Conservation (phyloP, 805 yeast genomes). For the Spathaspora boniae region DNA sequence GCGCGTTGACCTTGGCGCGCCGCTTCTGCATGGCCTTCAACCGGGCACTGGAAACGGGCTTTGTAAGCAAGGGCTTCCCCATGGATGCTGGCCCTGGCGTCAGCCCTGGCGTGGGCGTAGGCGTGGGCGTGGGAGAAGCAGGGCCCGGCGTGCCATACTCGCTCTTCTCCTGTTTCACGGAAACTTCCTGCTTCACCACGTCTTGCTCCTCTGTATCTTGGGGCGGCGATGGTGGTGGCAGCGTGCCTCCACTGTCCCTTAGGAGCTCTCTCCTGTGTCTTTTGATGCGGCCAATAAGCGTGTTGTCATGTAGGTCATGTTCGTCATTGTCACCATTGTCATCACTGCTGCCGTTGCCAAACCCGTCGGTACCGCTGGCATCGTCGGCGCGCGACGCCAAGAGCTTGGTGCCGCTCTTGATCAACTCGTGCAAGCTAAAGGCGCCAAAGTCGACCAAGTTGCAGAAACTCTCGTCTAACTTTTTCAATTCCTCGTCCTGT, state of each 20-base stretch:
- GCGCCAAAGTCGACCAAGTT: constrained; percentile 45
- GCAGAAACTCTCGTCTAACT: constrained; percentile 37
- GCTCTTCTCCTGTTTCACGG: constrained; percentile 10
- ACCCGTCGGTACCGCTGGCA: constrained; percentile 15
- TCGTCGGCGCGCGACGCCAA: constrained; percentile 61
- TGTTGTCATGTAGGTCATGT: constrained; percentile 13
- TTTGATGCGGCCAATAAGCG: constrained; percentile 45
- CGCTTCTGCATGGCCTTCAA: constrained; percentile 93
- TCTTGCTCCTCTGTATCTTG: no score
- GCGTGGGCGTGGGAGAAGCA: constrained; percentile 12
- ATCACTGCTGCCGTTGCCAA: constrained; percentile 9
- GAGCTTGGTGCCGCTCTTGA: constrained; percentile 51
- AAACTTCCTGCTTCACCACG: constrained; percentile 10
- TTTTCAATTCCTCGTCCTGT: constrained; percentile 41
- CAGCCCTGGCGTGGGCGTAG: constrained; percentile 14
- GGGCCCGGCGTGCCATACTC: constrained; percentile 2
- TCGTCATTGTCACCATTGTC: constrained; percentile 11
- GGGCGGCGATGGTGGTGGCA: constrained; percentile 5
- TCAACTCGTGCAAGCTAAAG: constrained; percentile 48
- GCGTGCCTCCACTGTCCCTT: constrained; percentile 1
- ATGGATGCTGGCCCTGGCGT: constrained; percentile 12
- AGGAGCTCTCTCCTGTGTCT: constrained; percentile 34
- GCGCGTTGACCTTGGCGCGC: constrained; percentile 72
- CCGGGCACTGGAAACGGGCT: constrained; percentile 58
- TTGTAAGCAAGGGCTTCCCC: no score